Evolutionary conservation across 768 basidiomycete species (phyloP), one percentile per base, ranked within the genome.

Genomic region (Rhodocollybia butyracea): DNA sequence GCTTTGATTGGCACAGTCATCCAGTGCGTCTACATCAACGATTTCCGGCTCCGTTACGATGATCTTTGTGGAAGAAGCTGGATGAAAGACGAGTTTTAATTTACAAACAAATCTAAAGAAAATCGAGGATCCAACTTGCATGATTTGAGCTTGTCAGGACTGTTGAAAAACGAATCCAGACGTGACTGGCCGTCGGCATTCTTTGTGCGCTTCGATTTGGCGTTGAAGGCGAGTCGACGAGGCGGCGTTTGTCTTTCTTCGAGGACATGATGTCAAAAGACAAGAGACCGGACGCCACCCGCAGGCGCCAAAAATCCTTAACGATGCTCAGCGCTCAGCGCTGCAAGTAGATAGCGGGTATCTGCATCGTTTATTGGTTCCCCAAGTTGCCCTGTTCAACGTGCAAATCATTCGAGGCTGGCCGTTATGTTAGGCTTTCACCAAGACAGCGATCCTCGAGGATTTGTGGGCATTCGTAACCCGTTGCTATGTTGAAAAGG

Each of bases 11-110:
- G 24, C 47, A 50, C 2, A 5, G 22, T 58, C 53, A 46, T 61
- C 58, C 39, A 61, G 41, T 27, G 54, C 29, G 51, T 61, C 60
- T 6, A 63, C 60, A 36, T 63, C 62, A 32, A 61, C 61, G 47
- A 61, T 46, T 38, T 59, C 60, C 8, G 30, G 27, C 17, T 40
- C 43, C 19, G 26, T 22, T 30, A 11, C 31, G 27, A 39, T 36
- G 15, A 12, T 27, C 21, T 15, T 34, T 7, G 7, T 31, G 15
- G 31, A 31, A 29, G 39, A 53, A 26, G 11, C 51, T 53, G 24
- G 19, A 22, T 43, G n/a, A 26, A 27, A 19, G n/a, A 15, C 5
- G 13, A 6, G 31, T 43, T 24, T 31, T 8, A 30, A n/a, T 10
- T 6, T 39, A 11, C 1, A 10, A 21, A 3, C 5, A 22, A 4